These are phyloP conservation scores for Bacidia gigantensis DNA, from an alignment of 495 filamentous ascomycete species.

Conservation along the genomic window DNA sequence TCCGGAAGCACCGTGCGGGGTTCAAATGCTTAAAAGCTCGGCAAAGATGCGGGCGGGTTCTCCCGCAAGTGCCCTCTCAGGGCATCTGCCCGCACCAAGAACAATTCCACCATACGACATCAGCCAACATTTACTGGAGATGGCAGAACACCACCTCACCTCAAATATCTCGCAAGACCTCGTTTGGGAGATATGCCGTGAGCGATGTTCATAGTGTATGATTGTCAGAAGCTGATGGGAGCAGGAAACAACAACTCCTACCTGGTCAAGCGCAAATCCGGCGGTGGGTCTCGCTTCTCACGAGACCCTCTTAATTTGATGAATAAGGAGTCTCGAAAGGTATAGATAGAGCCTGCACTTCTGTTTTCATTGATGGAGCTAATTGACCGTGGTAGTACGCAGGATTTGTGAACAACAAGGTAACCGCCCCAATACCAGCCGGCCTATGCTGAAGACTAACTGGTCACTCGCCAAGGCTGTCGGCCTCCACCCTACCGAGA, in stretches of 20 bases:
- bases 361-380: background rate
- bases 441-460: slow-evolving; percentile 5
- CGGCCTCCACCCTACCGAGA: slow-evolving; percentile 52
- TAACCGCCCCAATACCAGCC: slow-evolving; percentile 30
- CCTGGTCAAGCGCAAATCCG: slow-evolving; percentile 74
- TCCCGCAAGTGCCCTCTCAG: too few species aligned
- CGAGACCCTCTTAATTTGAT: slow-evolving; percentile 80
- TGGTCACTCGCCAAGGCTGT: slow-evolving; percentile 53
- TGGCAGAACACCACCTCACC: slow-evolving; percentile 27
- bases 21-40: too few species aligned
- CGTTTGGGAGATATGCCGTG: slow-evolving; percentile 81
- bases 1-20: too few species aligned
- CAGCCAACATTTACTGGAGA: slow-evolving; percentile 16
- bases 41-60: too few species aligned
- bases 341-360: slow-evolving; percentile 30
- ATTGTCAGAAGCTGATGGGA: background rate
- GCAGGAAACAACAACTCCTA: slow-evolving; percentile 67
- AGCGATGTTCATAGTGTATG: background rate
- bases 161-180: slow-evolving; percentile 69
- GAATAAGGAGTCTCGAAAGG: slow-evolving; percentile 88
- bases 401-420: slow-evolving; percentile 87
- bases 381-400: slow-evolving; percentile 44
- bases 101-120: background rate
- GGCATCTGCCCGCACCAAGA: too few species aligned
- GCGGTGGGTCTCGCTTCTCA: slow-evolving; percentile 74